phyloP scores from a whole-genome alignment of 2,329 filamentous ascomycete genomes.

The Pyricularia grisea region DNA sequence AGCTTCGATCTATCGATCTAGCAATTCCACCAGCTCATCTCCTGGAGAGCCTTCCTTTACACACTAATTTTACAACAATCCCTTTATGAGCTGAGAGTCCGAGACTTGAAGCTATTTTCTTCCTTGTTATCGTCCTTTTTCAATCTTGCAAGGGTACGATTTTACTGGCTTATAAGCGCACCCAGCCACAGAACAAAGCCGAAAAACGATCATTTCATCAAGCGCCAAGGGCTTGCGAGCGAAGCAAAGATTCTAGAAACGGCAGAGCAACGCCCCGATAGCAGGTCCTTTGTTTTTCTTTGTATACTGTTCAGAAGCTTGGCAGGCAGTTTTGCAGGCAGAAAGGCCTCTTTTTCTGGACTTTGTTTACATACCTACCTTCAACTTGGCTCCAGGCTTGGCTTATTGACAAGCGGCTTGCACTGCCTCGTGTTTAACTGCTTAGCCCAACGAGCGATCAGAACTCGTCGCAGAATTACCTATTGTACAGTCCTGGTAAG shows the following conservation, averaged over 20 bases:
- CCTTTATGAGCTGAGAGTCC: neutral
- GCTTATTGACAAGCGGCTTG: neutral
- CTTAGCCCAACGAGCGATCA: neutral
- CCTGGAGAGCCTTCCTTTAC: neutral
- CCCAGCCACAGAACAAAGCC: neutral
- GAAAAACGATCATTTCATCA: neutral
- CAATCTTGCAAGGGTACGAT: neutral
- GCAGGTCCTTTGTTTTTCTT: neutral
- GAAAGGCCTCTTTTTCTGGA: neutral
- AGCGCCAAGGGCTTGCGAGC: neutral
- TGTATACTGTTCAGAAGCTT: neutral
- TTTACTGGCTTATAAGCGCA: neutral
- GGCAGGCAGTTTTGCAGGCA: neutral
- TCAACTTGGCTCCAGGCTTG: neutral
- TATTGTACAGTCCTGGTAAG: neutral
- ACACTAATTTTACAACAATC: neutral
- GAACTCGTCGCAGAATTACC: neutral
- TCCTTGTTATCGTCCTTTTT: neutral
- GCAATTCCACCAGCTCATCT: neutral
- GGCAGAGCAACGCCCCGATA: neutral
- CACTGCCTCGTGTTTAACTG: neutral
- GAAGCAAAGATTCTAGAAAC: neutral
- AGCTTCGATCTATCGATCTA: neutral
- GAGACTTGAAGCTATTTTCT: neutral
- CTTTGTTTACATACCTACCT: neutral